These are phyloP conservation scores for Talaromyces sp. DNA, from an alignment of 2,329 filamentous ascomycete species.

Conservation along the genomic window DNA sequence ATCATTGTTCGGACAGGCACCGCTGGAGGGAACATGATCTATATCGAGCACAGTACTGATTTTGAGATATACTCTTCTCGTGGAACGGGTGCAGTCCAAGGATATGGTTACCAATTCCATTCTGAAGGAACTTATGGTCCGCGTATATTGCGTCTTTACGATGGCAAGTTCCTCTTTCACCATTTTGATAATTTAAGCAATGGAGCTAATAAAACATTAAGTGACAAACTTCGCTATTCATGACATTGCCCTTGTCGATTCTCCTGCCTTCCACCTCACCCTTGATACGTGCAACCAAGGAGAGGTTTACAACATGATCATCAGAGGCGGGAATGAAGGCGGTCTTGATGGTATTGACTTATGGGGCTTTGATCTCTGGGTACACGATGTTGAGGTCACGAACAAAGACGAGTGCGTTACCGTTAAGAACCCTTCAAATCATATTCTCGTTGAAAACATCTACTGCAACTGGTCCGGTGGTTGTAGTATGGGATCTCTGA, in stretches of 20 bases:
- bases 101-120: constrained; percentile 46
- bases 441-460: constrained; percentile 8
- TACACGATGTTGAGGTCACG: constrained; percentile 17
- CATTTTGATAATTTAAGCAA: not conserved
- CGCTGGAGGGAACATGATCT: constrained; percentile 8
- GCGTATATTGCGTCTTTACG: constrained; percentile 42
- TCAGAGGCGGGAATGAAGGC: constrained; percentile 46
- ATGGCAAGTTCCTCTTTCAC: constrained; percentile 16
- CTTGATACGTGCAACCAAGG: constrained; percentile 45
- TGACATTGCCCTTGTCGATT: constrained; percentile 45
- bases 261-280: constrained; percentile 45
- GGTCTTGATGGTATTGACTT: constrained; percentile 33
- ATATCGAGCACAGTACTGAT: constrained; percentile 22
- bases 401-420: constrained; percentile 18
- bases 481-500: constrained; percentile 6
- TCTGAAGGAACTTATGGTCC: constrained; percentile 35
- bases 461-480: constrained; percentile 11
- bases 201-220: not conserved
- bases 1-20: constrained; percentile 5
- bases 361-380: constrained; percentile 18
- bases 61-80: constrained; percentile 47
- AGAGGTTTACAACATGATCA: constrained; percentile 52
- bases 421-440: constrained; percentile 11
- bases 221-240: constrained; percentile 45
- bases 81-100: constrained; percentile 43